Conservation (phyloP, 352 stramenopile genomes). For the Pythium dissotocum region DNA sequence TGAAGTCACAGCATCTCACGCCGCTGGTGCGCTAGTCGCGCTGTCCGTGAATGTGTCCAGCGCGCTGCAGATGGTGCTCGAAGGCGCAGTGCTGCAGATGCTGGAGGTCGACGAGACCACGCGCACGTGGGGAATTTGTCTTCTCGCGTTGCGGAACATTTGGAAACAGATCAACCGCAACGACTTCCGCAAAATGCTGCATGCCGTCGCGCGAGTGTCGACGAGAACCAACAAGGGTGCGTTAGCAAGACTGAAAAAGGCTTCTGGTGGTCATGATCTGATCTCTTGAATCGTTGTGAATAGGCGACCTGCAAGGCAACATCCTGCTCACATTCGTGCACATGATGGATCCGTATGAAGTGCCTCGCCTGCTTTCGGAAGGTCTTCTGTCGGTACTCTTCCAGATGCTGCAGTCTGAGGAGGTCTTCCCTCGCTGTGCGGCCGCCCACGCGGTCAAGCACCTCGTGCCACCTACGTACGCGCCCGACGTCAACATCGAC, state of each 20-base stretch:
- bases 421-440: slow-evolving; percentile 76
- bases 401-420: slow-evolving; percentile 74
- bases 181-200: slow-evolving; percentile 85
- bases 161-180: slow-evolving; percentile 88
- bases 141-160: slow-evolving; percentile 83
- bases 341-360: slow-evolving; percentile 84
- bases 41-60: slow-evolving; percentile 79
- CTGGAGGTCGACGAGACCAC: slow-evolving; percentile 81
- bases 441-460: slow-evolving; percentile 88
- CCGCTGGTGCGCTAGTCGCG: slow-evolving; percentile 72
- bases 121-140: slow-evolving; percentile 75
- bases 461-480: slow-evolving; percentile 67
- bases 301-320: slow-evolving; percentile 79
- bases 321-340: slow-evolving; percentile 89
- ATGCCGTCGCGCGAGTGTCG: slow-evolving; percentile 79
- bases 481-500: slow-evolving; percentile 75
- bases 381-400: slow-evolving; percentile 78
- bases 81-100: slow-evolving; percentile 89
- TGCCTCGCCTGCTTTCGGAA: slow-evolving; percentile 71
- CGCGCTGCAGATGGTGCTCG: slow-evolving; percentile 85
- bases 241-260: neutral
- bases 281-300: neutral
- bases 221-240: slow-evolving; percentile 74
- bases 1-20: slow-evolving; percentile 65
- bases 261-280: too few relatives aligned